Base-by-base conservation (phyloP, 2,329 filamentous ascomycete species). In the Alternaria viburni region DNA sequence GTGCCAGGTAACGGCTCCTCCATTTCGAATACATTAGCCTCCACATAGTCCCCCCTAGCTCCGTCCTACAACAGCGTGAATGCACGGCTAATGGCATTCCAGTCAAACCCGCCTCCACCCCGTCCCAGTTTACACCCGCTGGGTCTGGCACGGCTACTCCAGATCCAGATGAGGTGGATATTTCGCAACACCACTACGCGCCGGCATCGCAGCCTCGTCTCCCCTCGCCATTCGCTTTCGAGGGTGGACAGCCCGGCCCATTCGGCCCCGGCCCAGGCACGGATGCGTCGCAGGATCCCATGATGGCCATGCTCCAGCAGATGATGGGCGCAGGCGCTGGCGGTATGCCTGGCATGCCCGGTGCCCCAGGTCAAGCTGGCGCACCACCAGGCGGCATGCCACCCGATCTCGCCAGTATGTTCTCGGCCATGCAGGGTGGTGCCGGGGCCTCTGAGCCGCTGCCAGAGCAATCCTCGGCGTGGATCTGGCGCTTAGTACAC, bases 291-390 rank as follows among this genome's bases (percentile, higher is more conserved):
- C 81, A 89, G n/a, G 90, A 91, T 72, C 89, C 89, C 12, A 90
- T 91, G 86, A 85, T 91, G 85, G 86, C 88, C 78, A 90, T 94
- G 87, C 85, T 95, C 79, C 87, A 90, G 73, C 90, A 93, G 79
- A 88, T 93, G 84, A 87, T 92, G 83, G 82, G 83, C 25, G 83
- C 77, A 11, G 75, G 71, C 4, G 76, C 74, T 26, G 80, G 82
- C 26, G 76, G 74, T 13, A 74, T 78, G 62, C 76, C 76, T 74
- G 71, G 70, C 21, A 69, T 44, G 80, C 62, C 68, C n/a, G 69
- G 65, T 15, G 79, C 41, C n/a, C 57, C 70, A 57, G 70, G 64
- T 25, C 71, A 77, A 41, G 54, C 66, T 17, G 73, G 74, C 15
- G 67, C 60, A 23, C 64, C 64, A 26, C 64, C 77, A 6, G 78